Evolutionary conservation across 2,329 filamentous ascomycete species (phyloP).

Genomic region (Sclerotinia sclerotiorum): DNA sequence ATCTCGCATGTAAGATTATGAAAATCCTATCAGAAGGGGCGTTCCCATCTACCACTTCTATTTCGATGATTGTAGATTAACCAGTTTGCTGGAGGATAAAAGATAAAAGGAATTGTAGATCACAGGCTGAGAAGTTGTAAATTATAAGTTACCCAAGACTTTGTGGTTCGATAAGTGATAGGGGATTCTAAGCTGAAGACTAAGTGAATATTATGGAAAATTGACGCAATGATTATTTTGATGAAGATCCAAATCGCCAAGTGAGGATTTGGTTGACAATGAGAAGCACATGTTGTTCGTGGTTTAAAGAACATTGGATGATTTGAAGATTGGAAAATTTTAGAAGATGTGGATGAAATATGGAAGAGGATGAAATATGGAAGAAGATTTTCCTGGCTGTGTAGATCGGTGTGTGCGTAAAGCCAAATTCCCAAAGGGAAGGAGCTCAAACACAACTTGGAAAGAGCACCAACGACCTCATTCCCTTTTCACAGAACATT

Average conservation of each 20-base stretch:
- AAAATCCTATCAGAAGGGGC: too few species aligned
- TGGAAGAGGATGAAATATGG: not conserved
- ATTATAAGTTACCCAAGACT: not conserved
- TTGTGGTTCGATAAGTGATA: not conserved
- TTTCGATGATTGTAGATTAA: not conserved
- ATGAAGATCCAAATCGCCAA: too few species aligned
- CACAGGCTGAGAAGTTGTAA: not conserved
- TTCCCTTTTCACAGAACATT: not conserved
- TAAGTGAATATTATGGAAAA: not conserved
- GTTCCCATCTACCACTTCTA: fast-evolving
- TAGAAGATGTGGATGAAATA: not conserved
- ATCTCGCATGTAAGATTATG: not conserved
- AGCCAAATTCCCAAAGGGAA: not conserved
- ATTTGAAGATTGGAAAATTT: not conserved
- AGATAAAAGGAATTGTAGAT: not conserved
- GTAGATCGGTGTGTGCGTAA: not conserved
- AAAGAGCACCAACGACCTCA: not conserved
- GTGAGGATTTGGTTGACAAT: not conserved
- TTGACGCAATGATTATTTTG: not conserved
- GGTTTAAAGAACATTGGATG: not conserved
- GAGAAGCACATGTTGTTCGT: not conserved
- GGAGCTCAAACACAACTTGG: not conserved
- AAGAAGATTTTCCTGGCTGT: not conserved
- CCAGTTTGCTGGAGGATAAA: not conserved
- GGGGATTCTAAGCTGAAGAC: too few species aligned